These are phyloP conservation scores for Moesziomyces antarcticus DNA, from an alignment of 1,284 basidiomycete genomes.

Conservation along the genomic window DNA sequence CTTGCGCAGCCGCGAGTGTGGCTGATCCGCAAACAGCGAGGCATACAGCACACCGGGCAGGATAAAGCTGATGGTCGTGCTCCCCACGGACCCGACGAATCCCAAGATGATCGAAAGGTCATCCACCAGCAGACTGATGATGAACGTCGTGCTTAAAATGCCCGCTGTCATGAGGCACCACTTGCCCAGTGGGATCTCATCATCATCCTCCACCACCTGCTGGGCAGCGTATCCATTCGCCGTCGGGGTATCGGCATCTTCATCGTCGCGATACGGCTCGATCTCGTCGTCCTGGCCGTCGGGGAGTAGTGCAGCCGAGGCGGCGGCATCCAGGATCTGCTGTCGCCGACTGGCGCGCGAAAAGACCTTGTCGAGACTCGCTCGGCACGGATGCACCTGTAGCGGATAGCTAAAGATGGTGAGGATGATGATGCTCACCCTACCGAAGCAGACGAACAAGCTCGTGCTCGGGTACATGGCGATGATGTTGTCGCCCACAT, in stretches of 20 bases:
- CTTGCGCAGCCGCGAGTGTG: slow-evolving; percentile 27
- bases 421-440: slow-evolving; percentile 89
- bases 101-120: slow-evolving; percentile 71
- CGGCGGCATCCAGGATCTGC: slow-evolving; percentile 39
- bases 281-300: slow-evolving; percentile 21
- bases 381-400: slow-evolving; percentile 82
- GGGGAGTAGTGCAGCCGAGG: slow-evolving; percentile 14
- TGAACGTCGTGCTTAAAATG: slow-evolving; percentile 57
- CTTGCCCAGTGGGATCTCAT: slow-evolving; percentile 39
- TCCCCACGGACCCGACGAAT: slow-evolving; percentile 96
- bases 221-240: background rate
- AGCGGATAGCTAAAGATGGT: slow-evolving; percentile 74
- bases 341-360: slow-evolving; percentile 31
- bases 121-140: slow-evolving; percentile 60
- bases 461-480: slow-evolving; percentile 85
- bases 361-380: slow-evolving; percentile 90
- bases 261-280: slow-evolving; percentile 55
- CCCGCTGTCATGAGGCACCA: slow-evolving; percentile 57
- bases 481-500: slow-evolving; percentile 68
- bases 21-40: slow-evolving; percentile 42
- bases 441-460: slow-evolving; percentile 89
- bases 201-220: slow-evolving; percentile 10
- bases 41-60: slow-evolving; percentile 75
- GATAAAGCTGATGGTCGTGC: slow-evolving; percentile 95
- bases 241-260: slow-evolving; percentile 30